Base-by-base conservation (phyloP, 805 yeast species). In the Candida nonsorbophila region DNA sequence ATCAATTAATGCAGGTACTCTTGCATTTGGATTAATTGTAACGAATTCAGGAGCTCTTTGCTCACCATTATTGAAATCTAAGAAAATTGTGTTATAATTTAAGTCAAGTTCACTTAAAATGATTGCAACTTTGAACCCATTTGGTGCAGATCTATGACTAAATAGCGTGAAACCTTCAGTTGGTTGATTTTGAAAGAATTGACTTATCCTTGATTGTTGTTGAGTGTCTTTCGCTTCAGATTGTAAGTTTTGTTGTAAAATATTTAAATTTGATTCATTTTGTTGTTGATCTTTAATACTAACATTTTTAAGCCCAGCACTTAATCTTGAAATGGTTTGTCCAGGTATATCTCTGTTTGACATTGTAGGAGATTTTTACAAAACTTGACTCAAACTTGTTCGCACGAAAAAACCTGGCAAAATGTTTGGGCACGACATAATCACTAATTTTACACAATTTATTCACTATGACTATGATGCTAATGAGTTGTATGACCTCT, bases 401-500 rank as follows among this genome's bases (percentile, higher is more conserved):
- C n/a, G n/a, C n/a, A n/a, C n/a, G n/a, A n/a, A n/a, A n/a, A n/a
- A n/a, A n/a, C n/a, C n/a, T n/a, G n/a, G n/a, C n/a, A n/a, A n/a
- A n/a, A n/a, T n/a, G n/a, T n/a, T n/a, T n/a, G n/a, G n/a, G n/a
- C n/a, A n/a, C n/a, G n/a, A n/a, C n/a, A n/a, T n/a, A n/a, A n/a
- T n/a, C n/a, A n/a, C n/a, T n/a, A n/a, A n/a, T n/a, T n/a, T n/a
- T n/a, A n/a, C n/a, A n/a, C n/a, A n/a, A n/a, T n/a, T n/a, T n/a
- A n/a, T n/a, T n/a, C n/a, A n/a, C n/a, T n/a, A n/a, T n/a, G n/a
- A n/a, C n/a, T n/a, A n/a, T n/a, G n/a, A n/a, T 21, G 8, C 45
- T 56, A 88, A 66, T 90, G 97, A 24, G 97, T 90, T n/a, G 97
- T 79, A 60, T 92, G 98, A 14, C 96, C 97, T 47, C 97, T 76